Conservation (phyloP, 2,329 filamentous ascomycete genomes). For the Aspergillus ochraceoroseus region DNA sequence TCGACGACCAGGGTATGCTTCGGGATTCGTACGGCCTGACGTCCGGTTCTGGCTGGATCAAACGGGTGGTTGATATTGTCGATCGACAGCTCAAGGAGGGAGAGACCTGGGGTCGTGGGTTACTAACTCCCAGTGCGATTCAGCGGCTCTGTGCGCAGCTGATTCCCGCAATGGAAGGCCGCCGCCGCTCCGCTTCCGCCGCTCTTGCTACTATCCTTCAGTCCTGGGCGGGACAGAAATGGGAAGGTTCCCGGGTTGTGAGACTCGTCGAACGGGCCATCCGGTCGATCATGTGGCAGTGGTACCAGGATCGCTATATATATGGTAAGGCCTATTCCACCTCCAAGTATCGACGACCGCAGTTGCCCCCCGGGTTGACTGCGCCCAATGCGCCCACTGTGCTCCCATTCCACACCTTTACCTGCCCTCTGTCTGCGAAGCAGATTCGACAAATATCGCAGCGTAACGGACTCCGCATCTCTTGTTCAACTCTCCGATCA, state of each 20-base stretch:
- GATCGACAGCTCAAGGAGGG: conserved; percentile 81
- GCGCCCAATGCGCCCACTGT: conserved; percentile 89
- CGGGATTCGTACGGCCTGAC: conserved; percentile 63
- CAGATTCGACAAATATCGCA: conserved; percentile 93
- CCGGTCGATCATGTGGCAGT: conserved; percentile 71
- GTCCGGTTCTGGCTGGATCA: conserved; percentile 72
- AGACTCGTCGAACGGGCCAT: conserved; percentile 79
- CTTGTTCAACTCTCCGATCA: conserved; percentile 77
- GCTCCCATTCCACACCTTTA: conserved; percentile 95
- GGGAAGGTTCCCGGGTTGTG: conserved; percentile 83
- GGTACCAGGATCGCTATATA: conserved; percentile 80
- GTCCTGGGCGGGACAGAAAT: conserved; percentile 67
- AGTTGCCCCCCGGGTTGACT: conserved; percentile 65
- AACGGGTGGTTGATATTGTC: conserved; percentile 86
- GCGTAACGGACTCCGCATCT: conserved; percentile 87
- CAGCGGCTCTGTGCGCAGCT: conserved; percentile 51
- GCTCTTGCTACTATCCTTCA: conserved; percentile 39
- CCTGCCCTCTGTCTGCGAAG: conserved; percentile 82
- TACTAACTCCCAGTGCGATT: conserved; percentile 56
- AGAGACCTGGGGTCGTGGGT: conserved; percentile 74
- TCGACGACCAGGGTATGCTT: conserved; percentile 77
- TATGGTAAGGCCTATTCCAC: conserved; percentile 53
- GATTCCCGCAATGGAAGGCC: conserved; percentile 29
- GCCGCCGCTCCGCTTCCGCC: conserved; percentile 24
- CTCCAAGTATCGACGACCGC: conserved; percentile 65